Conservation (phyloP, 2,329 filamentous ascomycete species). For the Aureobasidium sp. region DNA sequence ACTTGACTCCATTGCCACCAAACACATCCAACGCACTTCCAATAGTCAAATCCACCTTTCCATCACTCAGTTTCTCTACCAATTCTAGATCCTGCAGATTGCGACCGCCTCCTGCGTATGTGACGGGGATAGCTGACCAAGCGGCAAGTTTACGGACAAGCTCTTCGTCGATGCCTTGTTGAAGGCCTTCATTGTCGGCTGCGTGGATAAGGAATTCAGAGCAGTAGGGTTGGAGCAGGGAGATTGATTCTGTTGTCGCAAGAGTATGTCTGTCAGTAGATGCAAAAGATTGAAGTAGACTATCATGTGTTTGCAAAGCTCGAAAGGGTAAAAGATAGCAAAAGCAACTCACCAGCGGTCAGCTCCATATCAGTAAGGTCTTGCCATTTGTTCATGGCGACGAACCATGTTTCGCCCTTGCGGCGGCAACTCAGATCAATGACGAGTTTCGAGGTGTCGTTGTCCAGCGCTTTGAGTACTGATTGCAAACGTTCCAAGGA, state of each 20-base stretch:
- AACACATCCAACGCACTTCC: conserved; percentile 96
- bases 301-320: background rate
- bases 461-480: conserved; percentile 63
- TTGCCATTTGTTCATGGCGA: conserved; percentile 99
- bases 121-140: conserved; percentile 90
- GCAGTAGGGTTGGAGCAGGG: conserved; percentile 77
- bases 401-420: conserved; percentile 72
- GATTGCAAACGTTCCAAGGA: conserved; percentile 66
- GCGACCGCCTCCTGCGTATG: conserved; percentile 90
- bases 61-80: conserved; percentile 69
- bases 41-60: conserved; percentile 87
- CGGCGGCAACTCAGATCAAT: conserved; percentile 89
- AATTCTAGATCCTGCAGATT: conserved; percentile 72
- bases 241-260: conserved; percentile 61
- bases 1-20: conserved; percentile 75
- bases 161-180: conserved; percentile 80
- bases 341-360: conserved; percentile 55
- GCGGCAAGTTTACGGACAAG: conserved; percentile 67
- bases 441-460: conserved; percentile 73
- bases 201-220: conserved; percentile 96
- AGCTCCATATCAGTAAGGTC: conserved; percentile 95
- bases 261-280: background rate
- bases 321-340: background rate
- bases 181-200: conserved; percentile 90
- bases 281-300: background rate